A percentile compares a stretch with the other conserved stretches of the same genome.
Conservation (phyloP, 306 rosid species). For the Abrus pulchellus region DNA sequence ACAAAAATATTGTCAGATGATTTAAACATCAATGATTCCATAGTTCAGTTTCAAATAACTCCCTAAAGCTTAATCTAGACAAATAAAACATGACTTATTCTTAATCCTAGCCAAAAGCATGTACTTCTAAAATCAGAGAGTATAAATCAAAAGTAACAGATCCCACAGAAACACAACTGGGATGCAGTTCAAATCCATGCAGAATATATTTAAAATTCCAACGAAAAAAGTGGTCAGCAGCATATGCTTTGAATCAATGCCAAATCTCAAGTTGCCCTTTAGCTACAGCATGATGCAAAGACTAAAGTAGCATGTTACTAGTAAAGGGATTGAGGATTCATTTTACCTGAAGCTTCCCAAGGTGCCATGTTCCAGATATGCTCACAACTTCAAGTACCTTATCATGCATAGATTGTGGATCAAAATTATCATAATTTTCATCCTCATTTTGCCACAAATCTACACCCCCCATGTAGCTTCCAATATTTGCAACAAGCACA, state of each 20-base stretch:
- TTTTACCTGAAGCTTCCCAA: constrained; percentile 95
- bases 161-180: constrained; percentile 24
- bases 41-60: constrained; percentile 26
- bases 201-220: constrained; percentile 24
- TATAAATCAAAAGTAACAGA: constrained; percentile 7
- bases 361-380: constrained; percentile 99
- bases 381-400: constrained; percentile 95
- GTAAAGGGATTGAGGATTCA: constrained; percentile 8
- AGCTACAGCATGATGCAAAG: constrained; percentile 1
- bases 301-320: constrained; percentile 16
- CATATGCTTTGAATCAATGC: constrained; percentile 37
- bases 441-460: constrained; percentile 99
- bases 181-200: constrained; percentile 25
- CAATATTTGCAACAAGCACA: constrained; percentile 97
- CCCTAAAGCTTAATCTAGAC: constrained; percentile 32
- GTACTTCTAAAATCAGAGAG: constrained; percentile 25
- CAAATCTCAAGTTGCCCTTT: constrained; percentile 29
- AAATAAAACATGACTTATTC: constrained; percentile 18
- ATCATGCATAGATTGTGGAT: constrained; percentile 99
- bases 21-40: constrained; percentile 40
- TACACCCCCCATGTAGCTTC: constrained; percentile 99
- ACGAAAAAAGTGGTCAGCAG: neutral
- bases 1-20: constrained; percentile 35
- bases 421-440: constrained; percentile 89
- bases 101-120: constrained; percentile 19